Evolutionary conservation across 495 filamentous ascomycete genomes (phyloP).

Genomic region (Penicillium ochrochloron): DNA sequence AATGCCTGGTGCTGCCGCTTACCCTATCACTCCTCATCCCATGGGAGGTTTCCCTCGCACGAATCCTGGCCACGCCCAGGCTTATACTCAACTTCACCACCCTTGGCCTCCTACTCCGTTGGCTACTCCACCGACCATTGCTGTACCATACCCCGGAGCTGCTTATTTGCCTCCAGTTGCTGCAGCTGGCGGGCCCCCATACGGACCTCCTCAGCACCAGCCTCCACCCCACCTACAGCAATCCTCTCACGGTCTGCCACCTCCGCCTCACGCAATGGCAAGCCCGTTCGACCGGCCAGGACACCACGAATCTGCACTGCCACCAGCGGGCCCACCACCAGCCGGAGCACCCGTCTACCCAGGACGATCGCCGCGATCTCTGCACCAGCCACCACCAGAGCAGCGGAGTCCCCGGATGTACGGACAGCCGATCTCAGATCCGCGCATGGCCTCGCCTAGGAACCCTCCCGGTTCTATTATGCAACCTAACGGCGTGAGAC

Average conservation of each 20-base stretch:
- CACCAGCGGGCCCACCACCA: conserved; percentile 31
- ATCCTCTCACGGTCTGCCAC: conserved; percentile 33
- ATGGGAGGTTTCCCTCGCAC: conserved; percentile 56
- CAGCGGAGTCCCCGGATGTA: conserved; percentile 43
- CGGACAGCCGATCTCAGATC: conserved; percentile 31
- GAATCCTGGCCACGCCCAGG: conserved; percentile 44
- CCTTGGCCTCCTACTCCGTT: conserved; percentile 70
- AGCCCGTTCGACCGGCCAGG: conserved; percentile 42
- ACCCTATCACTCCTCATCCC: conserved; percentile 55
- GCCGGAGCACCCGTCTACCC: conserved; percentile 31
- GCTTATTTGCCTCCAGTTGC: conserved; percentile 45
- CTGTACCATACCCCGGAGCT: conserved; percentile 40
- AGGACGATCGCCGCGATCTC: conserved; percentile 43
- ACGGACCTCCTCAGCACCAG: conserved; percentile 36
- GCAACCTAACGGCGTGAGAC: conserved; percentile 33
- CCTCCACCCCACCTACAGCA: conserved; percentile 28
- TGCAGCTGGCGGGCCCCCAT: conserved; percentile 35
- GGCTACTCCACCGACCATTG: conserved; percentile 47
- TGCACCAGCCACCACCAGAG: conserved; percentile 35
- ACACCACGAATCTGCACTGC: conserved; percentile 37
- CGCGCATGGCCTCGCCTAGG: conserved; percentile 46
- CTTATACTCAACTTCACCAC: conserved; percentile 53
- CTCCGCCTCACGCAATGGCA: conserved; percentile 32
- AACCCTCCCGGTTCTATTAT: conserved; percentile 32
- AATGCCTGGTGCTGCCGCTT: conserved; percentile 58